Evolutionary conservation across 1,284 basidiomycete genomes (phyloP), one percentile per base, ranked within the genome.

Genomic region (Meira nashicola): DNA sequence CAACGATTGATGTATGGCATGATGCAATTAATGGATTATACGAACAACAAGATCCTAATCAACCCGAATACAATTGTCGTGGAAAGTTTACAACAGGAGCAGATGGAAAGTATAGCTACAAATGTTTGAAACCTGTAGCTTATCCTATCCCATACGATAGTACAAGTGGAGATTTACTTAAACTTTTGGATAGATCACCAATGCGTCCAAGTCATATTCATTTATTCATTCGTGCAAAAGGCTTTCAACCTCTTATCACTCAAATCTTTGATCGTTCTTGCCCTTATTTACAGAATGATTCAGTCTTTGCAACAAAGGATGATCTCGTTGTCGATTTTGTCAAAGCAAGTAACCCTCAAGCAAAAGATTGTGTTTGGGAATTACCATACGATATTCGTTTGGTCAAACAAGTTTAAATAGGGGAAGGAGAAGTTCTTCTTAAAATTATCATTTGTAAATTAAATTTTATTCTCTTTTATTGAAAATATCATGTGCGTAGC

Each of bases 241-340:
- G 62, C 0, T 65, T 59, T 53, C 65, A 60, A 56, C 55, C 60
- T 39, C 38, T 62, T 21, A 37, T 62, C 28, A 63, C 66, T 5
- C 66, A 79, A 63, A 64, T 81, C 54, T 81, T 80, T 50, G 75
- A 79, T 59, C 57, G 65, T 48, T 68, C 76, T 38, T 79, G 76
- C 62, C 60, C 77, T 23, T 80, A 80, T 59, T 69, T 81, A 38
- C 70, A 73, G 43, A 73, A 77, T 43, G 80, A 81, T 55, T 65
- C 79, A 12, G 79, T 80, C 40, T 80, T 81, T 50, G 79, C 79
- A 17, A 79, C 79, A 63, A 80, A 80, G 67, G 74, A 74, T 54
- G 68, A 63, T 21, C 67, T 79, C 33, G 64, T 77, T 8, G 68
- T 79, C 55, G 71, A 79, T 41, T 78, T 79, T 55, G 17, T 23